Percentiles rank a stretch among this genome's conserved stretches.
phyloP scores from a whole-genome alignment of 176 grass and related monocot species.

The sorghum (Sorghum bicolor) region DNA sequence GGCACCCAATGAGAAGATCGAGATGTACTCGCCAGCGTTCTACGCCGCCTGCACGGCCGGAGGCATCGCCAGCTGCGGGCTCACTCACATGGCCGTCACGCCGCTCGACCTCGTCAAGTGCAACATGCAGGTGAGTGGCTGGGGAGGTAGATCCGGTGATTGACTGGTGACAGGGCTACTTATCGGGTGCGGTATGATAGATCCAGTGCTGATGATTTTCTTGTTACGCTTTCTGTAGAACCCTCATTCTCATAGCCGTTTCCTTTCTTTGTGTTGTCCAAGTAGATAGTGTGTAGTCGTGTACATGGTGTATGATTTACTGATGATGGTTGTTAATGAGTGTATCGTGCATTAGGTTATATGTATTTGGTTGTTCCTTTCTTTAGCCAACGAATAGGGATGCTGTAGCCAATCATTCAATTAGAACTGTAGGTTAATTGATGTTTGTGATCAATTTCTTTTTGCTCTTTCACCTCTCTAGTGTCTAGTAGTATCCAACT shows the following conservation, averaged over 20 bases:
- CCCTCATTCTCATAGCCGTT: background rate
- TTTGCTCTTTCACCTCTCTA: background rate
- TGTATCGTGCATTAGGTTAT: background rate
- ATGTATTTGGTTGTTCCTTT: background rate
- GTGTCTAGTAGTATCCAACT: background rate
- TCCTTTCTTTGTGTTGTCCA: background rate
- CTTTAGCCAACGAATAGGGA: background rate
- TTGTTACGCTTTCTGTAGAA: background rate
- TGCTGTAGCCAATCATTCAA: background rate
- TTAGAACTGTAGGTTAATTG: background rate
- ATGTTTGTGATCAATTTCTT: background rate
- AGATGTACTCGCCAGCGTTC: slow-evolving; percentile 79
- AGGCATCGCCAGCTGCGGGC: slow-evolving; percentile 87
- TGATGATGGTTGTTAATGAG: background rate
- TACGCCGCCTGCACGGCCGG: slow-evolving; percentile 87
- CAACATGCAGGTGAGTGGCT: slow-evolving; percentile 73
- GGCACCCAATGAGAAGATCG: slow-evolving; percentile 56
- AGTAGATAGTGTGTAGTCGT: background rate
- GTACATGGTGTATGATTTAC: background rate
- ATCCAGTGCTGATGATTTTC: background rate
- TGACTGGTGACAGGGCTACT: background rate
- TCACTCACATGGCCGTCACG: slow-evolving; percentile 91
- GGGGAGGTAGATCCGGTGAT: background rate
- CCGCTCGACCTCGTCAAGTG: slow-evolving; percentile 97
- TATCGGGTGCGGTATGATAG: background rate